Percentiles rank a stretch among this genome's conserved stretches.
These are phyloP conservation scores for Trametes coccinea DNA, from an alignment of 768 basidiomycete species.

Conservation along the genomic window DNA sequence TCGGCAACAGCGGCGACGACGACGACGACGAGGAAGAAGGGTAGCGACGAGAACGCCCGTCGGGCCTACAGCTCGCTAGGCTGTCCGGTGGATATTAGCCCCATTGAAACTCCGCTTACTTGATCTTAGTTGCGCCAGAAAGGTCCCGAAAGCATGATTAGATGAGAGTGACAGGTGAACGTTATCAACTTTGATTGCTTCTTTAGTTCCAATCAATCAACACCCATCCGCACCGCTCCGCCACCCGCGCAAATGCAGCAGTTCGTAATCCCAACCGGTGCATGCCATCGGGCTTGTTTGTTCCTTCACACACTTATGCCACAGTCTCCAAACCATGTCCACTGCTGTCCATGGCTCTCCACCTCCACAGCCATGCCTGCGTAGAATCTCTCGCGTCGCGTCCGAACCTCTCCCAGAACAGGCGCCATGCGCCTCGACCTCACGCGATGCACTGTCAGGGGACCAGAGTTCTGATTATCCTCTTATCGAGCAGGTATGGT, in stretches of 20 bases:
- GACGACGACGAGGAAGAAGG: constrained; percentile 24
- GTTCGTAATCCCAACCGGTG: neutral
- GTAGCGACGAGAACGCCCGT: constrained; percentile 22
- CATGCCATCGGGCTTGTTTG: neutral
- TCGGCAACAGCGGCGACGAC: constrained; percentile 17
- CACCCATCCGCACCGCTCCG: neutral
- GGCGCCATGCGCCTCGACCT: neutral
- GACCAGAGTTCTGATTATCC: neutral
- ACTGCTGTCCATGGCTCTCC: neutral
- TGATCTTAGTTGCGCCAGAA: neutral
- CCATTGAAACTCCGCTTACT: constrained; percentile 16
- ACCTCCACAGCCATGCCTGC: neutral
- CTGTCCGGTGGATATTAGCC: neutral
- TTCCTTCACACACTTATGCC: neutral
- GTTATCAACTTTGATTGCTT: constrained; percentile 3
- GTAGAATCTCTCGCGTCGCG: constrained; percentile 11
- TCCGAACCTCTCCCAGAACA: constrained; percentile 5
- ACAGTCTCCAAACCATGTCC: constrained; percentile 2
- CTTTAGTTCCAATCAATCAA: constrained; percentile 18
- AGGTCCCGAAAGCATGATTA: neutral
- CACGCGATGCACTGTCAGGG: neutral
- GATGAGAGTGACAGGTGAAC: neutral
- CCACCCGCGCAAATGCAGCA: constrained; percentile 4
- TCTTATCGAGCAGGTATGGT: constrained; percentile 16
- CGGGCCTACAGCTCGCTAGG: constrained; percentile 4